Evolutionary conservation across 805 yeast species (phyloP).

Genomic region (Zygosaccharomyces bisporus): DNA sequence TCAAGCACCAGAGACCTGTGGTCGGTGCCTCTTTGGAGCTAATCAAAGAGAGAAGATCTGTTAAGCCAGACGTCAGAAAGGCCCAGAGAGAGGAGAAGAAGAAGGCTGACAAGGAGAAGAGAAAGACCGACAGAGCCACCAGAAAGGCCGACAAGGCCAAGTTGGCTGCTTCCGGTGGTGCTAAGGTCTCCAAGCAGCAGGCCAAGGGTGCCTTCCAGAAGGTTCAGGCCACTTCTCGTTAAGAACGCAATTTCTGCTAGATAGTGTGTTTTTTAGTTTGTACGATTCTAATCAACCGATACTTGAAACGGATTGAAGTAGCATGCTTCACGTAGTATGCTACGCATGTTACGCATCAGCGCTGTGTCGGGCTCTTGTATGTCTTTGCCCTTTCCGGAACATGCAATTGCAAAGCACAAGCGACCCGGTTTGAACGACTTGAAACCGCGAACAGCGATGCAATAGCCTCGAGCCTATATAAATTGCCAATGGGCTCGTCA

Average conservation of each 20-base stretch:
- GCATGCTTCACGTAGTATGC: too few relatives aligned
- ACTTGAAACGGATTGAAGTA: conserved; percentile 4
- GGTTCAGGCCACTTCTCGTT: conserved; percentile 96
- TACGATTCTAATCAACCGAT: conserved; percentile 9
- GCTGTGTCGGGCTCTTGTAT: background rate
- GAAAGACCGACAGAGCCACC: conserved; percentile 88
- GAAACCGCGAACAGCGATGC: background rate
- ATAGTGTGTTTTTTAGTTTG: conserved; percentile 9
- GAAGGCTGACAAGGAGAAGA: conserved; percentile 77
- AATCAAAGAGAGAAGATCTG: conserved; percentile 95
- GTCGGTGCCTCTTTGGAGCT: conserved; percentile 99
- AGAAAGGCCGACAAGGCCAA: conserved; percentile 93
- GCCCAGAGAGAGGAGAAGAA: conserved; percentile 93
- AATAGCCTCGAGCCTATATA: background rate
- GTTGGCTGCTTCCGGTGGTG: conserved; percentile 70
- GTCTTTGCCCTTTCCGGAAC: conserved; percentile 8
- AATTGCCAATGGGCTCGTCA: background rate
- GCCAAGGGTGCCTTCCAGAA: conserved; percentile 98
- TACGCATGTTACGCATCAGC: too few relatives aligned
- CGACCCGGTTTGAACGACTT: background rate
- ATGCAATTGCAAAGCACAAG: conserved; percentile 5
- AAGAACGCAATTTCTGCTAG: conserved; percentile 6
- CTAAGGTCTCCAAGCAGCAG: conserved; percentile 88
- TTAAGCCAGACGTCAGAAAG: conserved; percentile 96
- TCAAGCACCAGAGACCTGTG: conserved; percentile 98